Conservation (phyloP, 176 grass and related monocot genomes). For the Ananas comosus region DNA sequence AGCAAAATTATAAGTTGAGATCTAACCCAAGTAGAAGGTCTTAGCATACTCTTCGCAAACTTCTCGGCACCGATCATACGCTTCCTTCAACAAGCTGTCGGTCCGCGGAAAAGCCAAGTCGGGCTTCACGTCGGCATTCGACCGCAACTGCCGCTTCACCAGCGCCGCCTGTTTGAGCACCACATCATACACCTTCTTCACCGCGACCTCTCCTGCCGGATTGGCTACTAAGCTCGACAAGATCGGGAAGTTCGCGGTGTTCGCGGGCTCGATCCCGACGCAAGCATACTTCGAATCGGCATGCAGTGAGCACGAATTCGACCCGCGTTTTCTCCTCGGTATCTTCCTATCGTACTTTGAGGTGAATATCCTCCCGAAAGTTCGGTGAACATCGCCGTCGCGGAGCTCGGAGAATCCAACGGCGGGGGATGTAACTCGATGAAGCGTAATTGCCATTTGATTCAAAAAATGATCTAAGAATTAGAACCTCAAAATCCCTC, state of each 20-base stretch:
- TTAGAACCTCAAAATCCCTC: neutral
- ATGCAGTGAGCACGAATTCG: conserved; percentile 19
- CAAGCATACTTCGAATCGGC: conserved; percentile 26
- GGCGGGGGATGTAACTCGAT: neutral
- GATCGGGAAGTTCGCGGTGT: conserved; percentile 9
- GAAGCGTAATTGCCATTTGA: conserved; percentile 19
- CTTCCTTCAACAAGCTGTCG: conserved; percentile 33
- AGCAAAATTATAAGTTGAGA: neutral
- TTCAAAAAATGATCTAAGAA: neutral
- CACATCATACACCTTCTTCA: conserved; percentile 64
- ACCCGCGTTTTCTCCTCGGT: conserved; percentile 4
- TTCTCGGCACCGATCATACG: conserved; percentile 60
- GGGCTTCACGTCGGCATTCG: conserved; percentile 4
- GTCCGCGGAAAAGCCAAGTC: conserved; percentile 19
- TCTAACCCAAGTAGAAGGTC: conserved; percentile 86
- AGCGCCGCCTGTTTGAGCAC: conserved; percentile 68
- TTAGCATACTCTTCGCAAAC: conserved; percentile 93
- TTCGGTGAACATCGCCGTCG: neutral
- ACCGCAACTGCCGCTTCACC: conserved; percentile 18
- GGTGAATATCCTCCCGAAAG: neutral
- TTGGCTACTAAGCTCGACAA: conserved; percentile 19
- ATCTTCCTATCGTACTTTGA: neutral
- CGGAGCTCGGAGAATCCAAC: too few relatives aligned
- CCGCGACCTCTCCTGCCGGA: conserved; percentile 20
- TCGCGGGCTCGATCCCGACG: conserved; percentile 34